These are phyloP conservation scores for Boletus sp. DNA, from an alignment of 768 basidiomycete species.

Conservation along the genomic window DNA sequence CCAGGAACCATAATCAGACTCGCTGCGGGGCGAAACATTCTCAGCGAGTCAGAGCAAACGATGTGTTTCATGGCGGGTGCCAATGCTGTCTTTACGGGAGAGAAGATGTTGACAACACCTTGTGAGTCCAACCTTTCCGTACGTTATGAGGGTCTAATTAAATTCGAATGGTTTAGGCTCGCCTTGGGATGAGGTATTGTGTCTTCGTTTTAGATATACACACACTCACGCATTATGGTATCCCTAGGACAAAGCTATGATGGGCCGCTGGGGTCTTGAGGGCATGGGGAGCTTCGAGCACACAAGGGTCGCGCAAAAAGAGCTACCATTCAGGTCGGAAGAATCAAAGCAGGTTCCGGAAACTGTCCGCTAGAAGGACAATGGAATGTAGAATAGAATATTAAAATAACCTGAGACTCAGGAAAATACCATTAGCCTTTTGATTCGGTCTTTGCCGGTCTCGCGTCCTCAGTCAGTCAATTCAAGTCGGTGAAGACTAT, in stretches of 20 bases:
- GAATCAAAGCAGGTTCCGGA: neutral
- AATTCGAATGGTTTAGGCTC: conserved; percentile 51
- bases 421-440: neutral
- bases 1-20: conserved; percentile 93
- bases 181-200: conserved; percentile 86
- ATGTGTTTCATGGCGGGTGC: conserved; percentile 99
- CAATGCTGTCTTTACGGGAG: conserved; percentile 98
- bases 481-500: neutral
- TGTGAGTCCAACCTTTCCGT: conserved; percentile 52
- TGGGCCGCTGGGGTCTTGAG: conserved; percentile 86
- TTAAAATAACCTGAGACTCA: neutral
- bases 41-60: conserved; percentile 88
- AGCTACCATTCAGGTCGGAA: conserved; percentile 31
- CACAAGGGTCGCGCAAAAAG: conserved; percentile 53
- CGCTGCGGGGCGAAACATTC: conserved; percentile 88
- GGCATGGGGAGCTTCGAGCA: conserved; percentile 93
- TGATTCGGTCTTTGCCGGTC: conserved; percentile 26
- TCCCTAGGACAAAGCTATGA: conserved; percentile 85
- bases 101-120: conserved; percentile 95
- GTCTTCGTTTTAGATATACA: neutral
- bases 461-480: neutral
- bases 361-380: neutral
- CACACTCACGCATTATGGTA: neutral
- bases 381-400: neutral
- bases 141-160: neutral